phyloP scores from a whole-genome alignment of 306 rosid genomes.

The Quercus glauca region DNA sequence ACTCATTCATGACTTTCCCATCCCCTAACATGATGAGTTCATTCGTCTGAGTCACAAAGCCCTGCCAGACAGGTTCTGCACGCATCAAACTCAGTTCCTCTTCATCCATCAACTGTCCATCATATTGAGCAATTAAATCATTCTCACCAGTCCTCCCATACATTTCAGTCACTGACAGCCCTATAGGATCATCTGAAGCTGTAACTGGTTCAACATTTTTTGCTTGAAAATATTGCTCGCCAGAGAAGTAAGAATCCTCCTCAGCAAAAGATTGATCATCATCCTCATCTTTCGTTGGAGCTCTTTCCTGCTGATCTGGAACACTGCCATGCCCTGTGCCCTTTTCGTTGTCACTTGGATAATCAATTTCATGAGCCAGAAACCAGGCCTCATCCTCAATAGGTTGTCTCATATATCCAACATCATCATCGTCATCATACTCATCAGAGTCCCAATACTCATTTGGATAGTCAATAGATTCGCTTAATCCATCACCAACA shows the following conservation, averaged over 20 bases:
- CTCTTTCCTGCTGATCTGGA: conserved; percentile 79
- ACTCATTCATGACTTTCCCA: conserved; percentile 56
- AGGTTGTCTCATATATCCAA: conserved; percentile 97
- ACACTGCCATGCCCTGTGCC: conserved; percentile 85
- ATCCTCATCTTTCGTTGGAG: conserved; percentile 79
- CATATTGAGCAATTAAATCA: conserved; percentile 81
- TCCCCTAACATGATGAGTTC: conserved; percentile 76
- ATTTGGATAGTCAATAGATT: conserved; percentile 81
- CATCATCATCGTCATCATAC: conserved; percentile 89
- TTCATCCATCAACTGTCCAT: conserved; percentile 86
- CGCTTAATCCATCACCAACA: conserved; percentile 91
- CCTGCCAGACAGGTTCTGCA: conserved; percentile 93
- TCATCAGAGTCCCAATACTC: conserved; percentile 99
- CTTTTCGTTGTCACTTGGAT: conserved; percentile 97
- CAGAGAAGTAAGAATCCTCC: conserved; percentile 93
- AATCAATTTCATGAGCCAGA: conserved; percentile 97
- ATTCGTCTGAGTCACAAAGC: conserved; percentile 82
- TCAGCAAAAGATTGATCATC: conserved; percentile 96
- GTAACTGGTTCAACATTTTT: conserved; percentile 69
- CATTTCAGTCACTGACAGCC: conserved; percentile 64
- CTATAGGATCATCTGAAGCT: conserved; percentile 65
- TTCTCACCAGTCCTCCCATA: conserved; percentile 61
- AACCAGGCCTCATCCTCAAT: conserved; percentile 99
- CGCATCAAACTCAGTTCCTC: conserved; percentile 85
- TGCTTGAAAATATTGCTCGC: conserved; percentile 75